phyloP scores from a whole-genome alignment of 2,329 filamentous ascomycete species.

The Aureobasidium sp. region DNA sequence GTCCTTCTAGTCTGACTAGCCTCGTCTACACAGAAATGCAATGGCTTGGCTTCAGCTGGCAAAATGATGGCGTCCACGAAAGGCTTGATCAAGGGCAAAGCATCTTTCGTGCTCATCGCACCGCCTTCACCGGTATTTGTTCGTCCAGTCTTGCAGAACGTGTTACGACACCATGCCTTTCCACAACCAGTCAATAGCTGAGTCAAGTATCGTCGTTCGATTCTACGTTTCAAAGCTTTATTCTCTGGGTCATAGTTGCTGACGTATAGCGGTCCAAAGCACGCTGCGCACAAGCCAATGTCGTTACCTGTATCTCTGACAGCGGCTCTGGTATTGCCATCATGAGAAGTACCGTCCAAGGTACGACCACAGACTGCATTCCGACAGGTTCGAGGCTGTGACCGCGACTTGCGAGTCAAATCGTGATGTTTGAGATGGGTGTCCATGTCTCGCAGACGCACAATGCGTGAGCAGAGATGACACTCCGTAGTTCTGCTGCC shows the following conservation, averaged over 20 bases:
- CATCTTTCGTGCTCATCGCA: conserved; percentile 57
- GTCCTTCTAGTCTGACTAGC: conserved; percentile 60
- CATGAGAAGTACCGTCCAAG: conserved; percentile 58
- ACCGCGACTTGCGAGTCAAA: conserved; percentile 65
- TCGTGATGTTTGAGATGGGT: conserved; percentile 88
- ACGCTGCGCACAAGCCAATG: conserved; percentile 75
- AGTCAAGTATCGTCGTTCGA: conserved; percentile 77
- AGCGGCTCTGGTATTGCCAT: conserved; percentile 54
- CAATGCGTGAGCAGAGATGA: conserved; percentile 81
- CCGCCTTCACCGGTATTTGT: conserved; percentile 47
- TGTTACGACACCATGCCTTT: conserved; percentile 73
- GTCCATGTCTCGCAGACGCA: conserved; percentile 84
- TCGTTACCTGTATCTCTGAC: conserved; percentile 59
- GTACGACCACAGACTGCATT: conserved; percentile 82
- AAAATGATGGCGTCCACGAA: conserved; percentile 49
- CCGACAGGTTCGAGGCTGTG: conserved; percentile 62
- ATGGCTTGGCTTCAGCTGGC: conserved; percentile 35
- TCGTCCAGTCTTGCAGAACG: conserved; percentile 76
- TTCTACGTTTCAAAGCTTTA: conserved; percentile 70
- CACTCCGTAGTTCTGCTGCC: conserved; percentile 91
- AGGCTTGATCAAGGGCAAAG: conserved; percentile 64
- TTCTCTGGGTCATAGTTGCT: conserved; percentile 85
- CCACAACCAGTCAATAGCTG: conserved; percentile 84
- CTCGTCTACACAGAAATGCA: conserved; percentile 87
- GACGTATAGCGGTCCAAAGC: conserved; percentile 86